phyloP scores from a whole-genome alignment of 495 filamentous ascomycete species.

The Penicillium subrubescens region DNA sequence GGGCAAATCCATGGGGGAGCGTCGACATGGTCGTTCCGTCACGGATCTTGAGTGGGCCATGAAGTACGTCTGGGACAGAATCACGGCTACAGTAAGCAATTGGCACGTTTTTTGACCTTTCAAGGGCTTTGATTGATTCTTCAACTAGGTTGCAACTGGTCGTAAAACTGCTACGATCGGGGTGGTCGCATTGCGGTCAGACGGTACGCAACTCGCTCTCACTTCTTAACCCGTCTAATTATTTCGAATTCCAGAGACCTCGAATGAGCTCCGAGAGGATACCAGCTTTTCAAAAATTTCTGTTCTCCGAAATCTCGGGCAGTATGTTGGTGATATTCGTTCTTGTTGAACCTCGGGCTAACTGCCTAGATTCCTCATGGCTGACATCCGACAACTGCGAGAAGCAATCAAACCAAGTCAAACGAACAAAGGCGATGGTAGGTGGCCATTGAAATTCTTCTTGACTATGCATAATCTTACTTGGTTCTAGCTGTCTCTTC shows the following conservation, averaged over 20 bases:
- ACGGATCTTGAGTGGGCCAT: slow-evolving; percentile 88
- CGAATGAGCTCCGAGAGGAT: slow-evolving; percentile 63
- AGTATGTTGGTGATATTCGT: slow-evolving; percentile 43
- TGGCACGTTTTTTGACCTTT: background rate
- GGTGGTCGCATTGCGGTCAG: slow-evolving; percentile 80
- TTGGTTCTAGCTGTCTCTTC: slow-evolving; percentile 69
- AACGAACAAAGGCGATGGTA: slow-evolving; percentile 75
- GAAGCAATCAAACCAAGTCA: slow-evolving; percentile 62
- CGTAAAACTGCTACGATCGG: slow-evolving; percentile 81
- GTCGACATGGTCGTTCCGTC: slow-evolving; percentile 69
- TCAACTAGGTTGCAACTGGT: slow-evolving; percentile 67
- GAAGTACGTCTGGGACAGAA: slow-evolving; percentile 96
- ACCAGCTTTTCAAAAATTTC: slow-evolving; percentile 77
- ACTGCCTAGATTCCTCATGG: slow-evolving; percentile 62
- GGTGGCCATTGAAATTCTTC: background rate
- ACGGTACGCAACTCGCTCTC: slow-evolving; percentile 47
- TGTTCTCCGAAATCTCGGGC: slow-evolving; percentile 69
- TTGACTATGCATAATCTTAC: slow-evolving; percentile 9
- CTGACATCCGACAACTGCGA: slow-evolving; percentile 64
- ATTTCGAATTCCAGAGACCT: slow-evolving; percentile 53
- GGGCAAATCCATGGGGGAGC: slow-evolving; percentile 78
- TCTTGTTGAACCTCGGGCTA: background rate
- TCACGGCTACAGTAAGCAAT: slow-evolving; percentile 68
- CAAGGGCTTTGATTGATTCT: slow-evolving; percentile 9
- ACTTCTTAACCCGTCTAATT: slow-evolving; percentile 1